Evolutionary conservation across 2,329 filamentous ascomycete genomes (phyloP).

Genomic region (Aspergillus viridinutans): DNA sequence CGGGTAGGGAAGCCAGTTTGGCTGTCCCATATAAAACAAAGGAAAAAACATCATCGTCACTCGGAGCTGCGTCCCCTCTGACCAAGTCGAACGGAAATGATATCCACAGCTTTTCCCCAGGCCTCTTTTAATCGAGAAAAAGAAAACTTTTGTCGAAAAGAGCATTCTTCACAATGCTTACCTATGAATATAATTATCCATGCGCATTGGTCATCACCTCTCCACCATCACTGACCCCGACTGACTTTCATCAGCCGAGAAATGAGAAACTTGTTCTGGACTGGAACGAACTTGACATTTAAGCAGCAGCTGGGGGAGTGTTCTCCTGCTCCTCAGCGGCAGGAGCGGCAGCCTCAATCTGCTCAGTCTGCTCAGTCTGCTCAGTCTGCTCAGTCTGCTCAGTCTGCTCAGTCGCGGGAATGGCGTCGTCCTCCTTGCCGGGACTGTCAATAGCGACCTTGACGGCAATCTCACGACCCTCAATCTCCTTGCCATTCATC

Average conservation of each 20-base stretch:
- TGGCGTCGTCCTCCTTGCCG: conserved; percentile 88
- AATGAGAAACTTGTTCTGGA: conserved; percentile 11
- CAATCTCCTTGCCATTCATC: conserved; percentile 99
- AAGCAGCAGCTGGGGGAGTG: conserved; percentile 36
- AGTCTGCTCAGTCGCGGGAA: conserved; percentile 45
- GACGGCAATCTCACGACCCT: conserved; percentile 97
- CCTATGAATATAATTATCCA: conserved; percentile 24
- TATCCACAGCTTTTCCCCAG: conserved; percentile 15
- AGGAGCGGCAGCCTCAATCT: conserved; percentile 25
- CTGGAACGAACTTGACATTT: conserved; percentile 25
- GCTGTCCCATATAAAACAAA: conserved; percentile 12
- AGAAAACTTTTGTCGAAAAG: conserved; percentile 1
- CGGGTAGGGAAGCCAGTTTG: conserved; percentile 9
- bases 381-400: too few relatives aligned
- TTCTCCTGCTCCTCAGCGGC: background rate
- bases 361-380: conserved; percentile 42
- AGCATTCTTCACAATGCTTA: conserved; percentile 15
- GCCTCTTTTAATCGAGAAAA: conserved; percentile 9
- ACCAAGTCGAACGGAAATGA: conserved; percentile 24
- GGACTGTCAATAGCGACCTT: conserved; percentile 99
- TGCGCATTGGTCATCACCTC: conserved; percentile 8
- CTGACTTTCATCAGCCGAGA: background rate
- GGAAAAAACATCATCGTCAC: conserved; percentile 22
- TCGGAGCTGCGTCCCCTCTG: conserved; percentile 6
- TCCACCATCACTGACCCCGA: conserved; percentile 1